Evolutionary conservation across 345 rosid species (phyloP).

Genomic region (Theobroma cacao): DNA sequence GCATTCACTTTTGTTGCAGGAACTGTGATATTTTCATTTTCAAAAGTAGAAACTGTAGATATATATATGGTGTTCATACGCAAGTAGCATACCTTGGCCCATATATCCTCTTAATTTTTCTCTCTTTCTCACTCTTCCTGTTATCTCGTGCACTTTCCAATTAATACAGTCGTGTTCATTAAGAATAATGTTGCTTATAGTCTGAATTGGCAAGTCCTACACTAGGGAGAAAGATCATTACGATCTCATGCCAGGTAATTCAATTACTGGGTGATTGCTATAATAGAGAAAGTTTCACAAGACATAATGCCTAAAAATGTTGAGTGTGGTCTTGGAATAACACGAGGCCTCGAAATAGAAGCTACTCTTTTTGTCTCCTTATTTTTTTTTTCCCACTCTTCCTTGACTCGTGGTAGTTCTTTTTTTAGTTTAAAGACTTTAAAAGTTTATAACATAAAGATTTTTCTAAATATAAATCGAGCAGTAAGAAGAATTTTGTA

Average conservation of each 20-base stretch:
- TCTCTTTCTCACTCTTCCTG: background rate
- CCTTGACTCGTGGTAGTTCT: background rate
- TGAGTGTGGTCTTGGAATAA: background rate
- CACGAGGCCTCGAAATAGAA: background rate
- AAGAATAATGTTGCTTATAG: background rate
- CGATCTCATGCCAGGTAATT: background rate
- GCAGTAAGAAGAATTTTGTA: background rate
- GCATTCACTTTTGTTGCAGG: background rate
- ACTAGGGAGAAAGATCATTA: background rate
- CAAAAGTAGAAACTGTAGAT: background rate
- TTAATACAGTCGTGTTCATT: background rate
- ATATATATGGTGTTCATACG: background rate
- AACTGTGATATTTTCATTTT: background rate
- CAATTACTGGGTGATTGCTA: background rate
- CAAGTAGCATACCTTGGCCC: background rate
- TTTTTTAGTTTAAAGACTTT: background rate
- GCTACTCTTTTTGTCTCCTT: background rate
- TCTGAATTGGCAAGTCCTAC: background rate
- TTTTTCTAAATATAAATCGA: background rate
- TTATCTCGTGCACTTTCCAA: background rate
- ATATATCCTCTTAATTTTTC: background rate
- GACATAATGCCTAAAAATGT: background rate
- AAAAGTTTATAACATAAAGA: background rate
- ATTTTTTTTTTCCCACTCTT: background rate
- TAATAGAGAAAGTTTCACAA: background rate